Conservation (phyloP, 2,329 filamentous ascomycete genomes). For the Arachnomyces sp. region DNA sequence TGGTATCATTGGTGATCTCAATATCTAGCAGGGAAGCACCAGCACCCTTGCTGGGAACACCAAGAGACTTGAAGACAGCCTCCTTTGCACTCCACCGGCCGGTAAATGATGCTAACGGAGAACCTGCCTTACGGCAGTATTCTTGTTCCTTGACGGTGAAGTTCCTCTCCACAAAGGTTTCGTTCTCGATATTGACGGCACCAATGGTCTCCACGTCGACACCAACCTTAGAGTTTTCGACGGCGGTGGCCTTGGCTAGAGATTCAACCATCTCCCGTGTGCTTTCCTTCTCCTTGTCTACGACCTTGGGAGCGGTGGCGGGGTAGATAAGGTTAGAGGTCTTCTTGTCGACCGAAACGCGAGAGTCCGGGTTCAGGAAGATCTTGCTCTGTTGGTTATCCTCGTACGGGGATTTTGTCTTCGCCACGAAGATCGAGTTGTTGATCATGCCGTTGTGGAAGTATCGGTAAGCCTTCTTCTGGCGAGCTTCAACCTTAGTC, state of each 20-base stretch:
- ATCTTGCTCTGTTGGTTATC: slow-evolving; percentile 80
- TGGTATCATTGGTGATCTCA: slow-evolving; percentile 76
- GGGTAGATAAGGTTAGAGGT: slow-evolving; percentile 69
- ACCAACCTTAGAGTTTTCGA: slow-evolving; percentile 69
- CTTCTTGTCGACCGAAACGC: slow-evolving; percentile 81
- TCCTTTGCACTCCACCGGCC: slow-evolving; percentile 97
- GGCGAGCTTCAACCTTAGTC: slow-evolving; percentile 79
- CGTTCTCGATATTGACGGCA: slow-evolving; percentile 85
- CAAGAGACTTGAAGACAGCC: slow-evolving; percentile 94
- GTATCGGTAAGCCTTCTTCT: slow-evolving; percentile 98
- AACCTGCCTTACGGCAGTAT: slow-evolving; percentile 75
- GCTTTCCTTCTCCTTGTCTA: slow-evolving; percentile 51
- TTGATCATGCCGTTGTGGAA: slow-evolving; percentile 98
- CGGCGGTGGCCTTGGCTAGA: slow-evolving; percentile 58
- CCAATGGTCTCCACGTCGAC: slow-evolving; percentile 88
- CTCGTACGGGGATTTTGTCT: slow-evolving; percentile 81
- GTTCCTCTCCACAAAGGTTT: slow-evolving; percentile 90
- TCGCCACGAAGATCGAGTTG: slow-evolving; percentile 95
- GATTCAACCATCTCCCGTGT: slow-evolving; percentile 71
- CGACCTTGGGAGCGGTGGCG: slow-evolving; percentile 58
- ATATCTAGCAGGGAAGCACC: slow-evolving; percentile 90
- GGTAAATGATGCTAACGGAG: slow-evolving; percentile 82
- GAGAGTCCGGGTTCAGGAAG: slow-evolving; percentile 88
- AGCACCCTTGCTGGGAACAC: slow-evolving; percentile 76
- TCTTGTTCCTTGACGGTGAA: slow-evolving; percentile 78